Percentiles rank a stretch among this genome's conserved stretches.
These are phyloP conservation scores for Cantharellus cinnabarinus DNA, from an alignment of 768 basidiomycete species.

Conservation along the genomic window DNA sequence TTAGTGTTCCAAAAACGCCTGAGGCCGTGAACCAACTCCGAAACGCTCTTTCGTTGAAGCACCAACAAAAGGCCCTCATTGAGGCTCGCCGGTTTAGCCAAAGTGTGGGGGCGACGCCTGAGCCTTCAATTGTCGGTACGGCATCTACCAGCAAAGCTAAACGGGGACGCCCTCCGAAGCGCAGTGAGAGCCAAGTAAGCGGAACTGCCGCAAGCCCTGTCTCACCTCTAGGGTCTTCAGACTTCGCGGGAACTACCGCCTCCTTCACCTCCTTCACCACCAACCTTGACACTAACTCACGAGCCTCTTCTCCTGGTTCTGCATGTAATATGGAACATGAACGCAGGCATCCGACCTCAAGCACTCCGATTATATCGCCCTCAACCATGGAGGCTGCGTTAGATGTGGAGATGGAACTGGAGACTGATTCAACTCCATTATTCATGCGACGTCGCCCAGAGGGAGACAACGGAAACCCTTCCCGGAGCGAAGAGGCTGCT, in stretches of 20 bases:
- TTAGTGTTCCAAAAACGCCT: slow-evolving; percentile 7
- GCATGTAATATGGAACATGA: neutral
- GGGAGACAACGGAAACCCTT: too few species aligned
- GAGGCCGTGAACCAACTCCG: slow-evolving; percentile 5
- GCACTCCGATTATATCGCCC: neutral
- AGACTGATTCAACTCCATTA: neutral
- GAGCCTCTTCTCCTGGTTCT: neutral
- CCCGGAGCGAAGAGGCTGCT: too few species aligned
- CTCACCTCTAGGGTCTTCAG: neutral
- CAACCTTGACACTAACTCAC: neutral
- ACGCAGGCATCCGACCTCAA: neutral
- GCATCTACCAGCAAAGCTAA: neutral
- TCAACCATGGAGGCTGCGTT: neutral
- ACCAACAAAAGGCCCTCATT: slow-evolving; percentile 9
- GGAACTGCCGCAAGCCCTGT: neutral
- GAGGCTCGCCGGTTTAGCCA: slow-evolving; percentile 5
- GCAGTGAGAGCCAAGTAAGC: neutral
- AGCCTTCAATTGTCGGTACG: neutral
- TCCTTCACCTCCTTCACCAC: neutral
- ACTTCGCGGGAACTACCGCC: neutral
- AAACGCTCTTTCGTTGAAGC: slow-evolving; percentile 5
- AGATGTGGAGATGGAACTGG: neutral
- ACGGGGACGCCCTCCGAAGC: neutral
- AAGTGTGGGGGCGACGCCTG: neutral
- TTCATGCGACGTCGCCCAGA: neutral